Evolutionary conservation across 176 grass and related monocot species (phyloP).

Genomic region (Zoysia japonica): DNA sequence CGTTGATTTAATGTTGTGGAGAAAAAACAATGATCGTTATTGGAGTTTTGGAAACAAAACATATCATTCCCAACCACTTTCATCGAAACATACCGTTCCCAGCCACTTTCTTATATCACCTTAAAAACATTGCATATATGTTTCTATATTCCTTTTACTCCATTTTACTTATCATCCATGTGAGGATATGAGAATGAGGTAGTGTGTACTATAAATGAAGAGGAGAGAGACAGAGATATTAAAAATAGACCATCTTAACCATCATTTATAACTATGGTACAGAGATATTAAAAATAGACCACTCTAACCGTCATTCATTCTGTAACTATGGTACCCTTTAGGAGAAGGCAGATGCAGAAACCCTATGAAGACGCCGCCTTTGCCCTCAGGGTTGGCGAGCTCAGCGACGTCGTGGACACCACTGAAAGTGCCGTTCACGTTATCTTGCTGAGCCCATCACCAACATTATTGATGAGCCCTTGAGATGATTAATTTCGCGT

Average conservation of each 20-base stretch:
- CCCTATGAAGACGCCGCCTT: slow-evolving; percentile 83
- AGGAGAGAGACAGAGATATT: no score
- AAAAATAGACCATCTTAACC: no score
- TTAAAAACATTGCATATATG: neutral
- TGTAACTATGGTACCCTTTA: slow-evolving; percentile 53
- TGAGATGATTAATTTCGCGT: neutral
- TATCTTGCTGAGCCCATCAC: slow-evolving; percentile 44
- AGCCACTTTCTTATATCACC: neutral
- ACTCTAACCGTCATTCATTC: no score
- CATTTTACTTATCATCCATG: no score
- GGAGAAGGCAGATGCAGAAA: slow-evolving; percentile 90
- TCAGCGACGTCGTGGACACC: slow-evolving; percentile 76
- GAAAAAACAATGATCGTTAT: neutral
- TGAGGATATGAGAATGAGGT: no score
- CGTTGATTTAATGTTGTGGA: neutral
- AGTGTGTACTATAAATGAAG: no score
- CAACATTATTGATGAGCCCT: neutral
- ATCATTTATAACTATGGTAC: no score
- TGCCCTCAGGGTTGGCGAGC: slow-evolving; percentile 66
- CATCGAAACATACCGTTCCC: no score
- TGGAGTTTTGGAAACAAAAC: neutral
- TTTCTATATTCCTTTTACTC: no score
- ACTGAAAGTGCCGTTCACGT: slow-evolving; percentile 86
- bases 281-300: no score
- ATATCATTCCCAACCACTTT: neutral